phyloP scores from a whole-genome alignment of 2,329 filamentous ascomycete genomes.

The Remersonia thermophila region DNA sequence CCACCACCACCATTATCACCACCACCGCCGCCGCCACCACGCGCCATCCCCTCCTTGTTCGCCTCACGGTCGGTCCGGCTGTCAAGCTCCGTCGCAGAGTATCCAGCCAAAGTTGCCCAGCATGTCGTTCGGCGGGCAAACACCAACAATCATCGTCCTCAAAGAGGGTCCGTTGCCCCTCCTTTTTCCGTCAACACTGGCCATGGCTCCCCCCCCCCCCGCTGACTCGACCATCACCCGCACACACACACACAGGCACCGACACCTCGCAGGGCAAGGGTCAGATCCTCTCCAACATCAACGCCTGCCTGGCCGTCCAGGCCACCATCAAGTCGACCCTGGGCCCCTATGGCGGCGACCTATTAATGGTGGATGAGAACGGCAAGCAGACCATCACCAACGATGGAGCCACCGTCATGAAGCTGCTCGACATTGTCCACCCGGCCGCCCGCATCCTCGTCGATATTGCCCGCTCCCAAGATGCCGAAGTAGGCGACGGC shows the following conservation, averaged over 20 bases:
- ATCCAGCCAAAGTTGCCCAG: slow-evolving; percentile 1
- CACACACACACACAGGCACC: slow-evolving; percentile 58
- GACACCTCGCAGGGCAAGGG: slow-evolving; percentile 95
- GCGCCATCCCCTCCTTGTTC: no score
- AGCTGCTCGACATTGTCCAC: slow-evolving; percentile 97
- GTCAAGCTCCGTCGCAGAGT: no score
- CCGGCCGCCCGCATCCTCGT: slow-evolving; percentile 93
- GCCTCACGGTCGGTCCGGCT: no score
- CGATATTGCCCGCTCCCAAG: slow-evolving; percentile 96
- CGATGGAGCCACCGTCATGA: slow-evolving; percentile 96
- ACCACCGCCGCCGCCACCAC: no score
- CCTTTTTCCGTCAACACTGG: slow-evolving; percentile 7
- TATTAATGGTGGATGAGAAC: slow-evolving; percentile 91
- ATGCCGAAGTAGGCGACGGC: slow-evolving; percentile 95
- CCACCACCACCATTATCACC: no score
- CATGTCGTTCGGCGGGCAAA: slow-evolving; percentile 21
- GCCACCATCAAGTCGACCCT: slow-evolving; percentile 90
- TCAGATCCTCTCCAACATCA: slow-evolving; percentile 96
- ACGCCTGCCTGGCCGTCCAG: slow-evolving; percentile 93
- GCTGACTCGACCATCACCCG: slow-evolving; percentile 9
- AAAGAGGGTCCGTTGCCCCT: slow-evolving; percentile 20
- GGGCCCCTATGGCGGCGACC: slow-evolving; percentile 90
- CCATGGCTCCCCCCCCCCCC: background rate
- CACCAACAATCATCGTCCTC: slow-evolving; percentile 21
- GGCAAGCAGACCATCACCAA: slow-evolving; percentile 97